Percentiles rank a stretch among this genome's conserved stretches.
Conservation (phyloP, 805 yeast species). For the Sugiyamaella qingdaonensis region DNA sequence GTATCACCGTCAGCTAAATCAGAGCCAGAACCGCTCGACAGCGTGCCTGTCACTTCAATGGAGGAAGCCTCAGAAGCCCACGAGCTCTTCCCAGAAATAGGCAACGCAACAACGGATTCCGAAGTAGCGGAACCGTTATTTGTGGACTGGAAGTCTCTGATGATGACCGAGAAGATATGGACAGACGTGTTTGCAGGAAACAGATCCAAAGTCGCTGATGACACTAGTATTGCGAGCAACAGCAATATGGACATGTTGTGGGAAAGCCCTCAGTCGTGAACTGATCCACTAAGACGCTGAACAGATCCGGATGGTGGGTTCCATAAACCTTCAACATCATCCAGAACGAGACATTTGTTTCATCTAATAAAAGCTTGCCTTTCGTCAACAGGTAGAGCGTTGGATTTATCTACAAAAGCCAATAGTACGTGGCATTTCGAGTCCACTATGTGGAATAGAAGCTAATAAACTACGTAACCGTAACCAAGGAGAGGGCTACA, state of each 20-base stretch:
- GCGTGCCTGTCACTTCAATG: background rate
- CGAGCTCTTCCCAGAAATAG: background rate
- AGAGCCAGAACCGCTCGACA: background rate
- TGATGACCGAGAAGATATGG: slow-evolving; percentile 1
- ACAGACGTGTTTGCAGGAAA: background rate
- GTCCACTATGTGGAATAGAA: too few relatives aligned
- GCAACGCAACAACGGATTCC: background rate
- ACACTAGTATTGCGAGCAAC: background rate
- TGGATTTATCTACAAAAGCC: too few relatives aligned
- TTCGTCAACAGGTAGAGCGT: too few relatives aligned
- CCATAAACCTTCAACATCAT: too few relatives aligned
- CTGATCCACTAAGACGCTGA: too few relatives aligned
- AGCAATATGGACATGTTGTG: slow-evolving; percentile 2
- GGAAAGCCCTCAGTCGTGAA: background rate
- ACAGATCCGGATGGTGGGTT: too few relatives aligned
- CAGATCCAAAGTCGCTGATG: background rate
- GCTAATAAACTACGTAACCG: too few relatives aligned
- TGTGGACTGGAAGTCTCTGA: slow-evolving; percentile 1
- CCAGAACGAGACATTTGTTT: too few relatives aligned
- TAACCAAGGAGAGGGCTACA: too few relatives aligned
- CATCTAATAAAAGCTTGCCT: too few relatives aligned
- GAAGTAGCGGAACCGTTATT: background rate
- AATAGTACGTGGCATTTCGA: too few relatives aligned
- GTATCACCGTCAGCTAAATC: background rate
- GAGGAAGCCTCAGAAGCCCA: background rate